Percentiles rank a stretch among this genome's conserved stretches.
Conservation (phyloP, 148 eudicot genomes). For the Rhododendron ferrugineum region DNA sequence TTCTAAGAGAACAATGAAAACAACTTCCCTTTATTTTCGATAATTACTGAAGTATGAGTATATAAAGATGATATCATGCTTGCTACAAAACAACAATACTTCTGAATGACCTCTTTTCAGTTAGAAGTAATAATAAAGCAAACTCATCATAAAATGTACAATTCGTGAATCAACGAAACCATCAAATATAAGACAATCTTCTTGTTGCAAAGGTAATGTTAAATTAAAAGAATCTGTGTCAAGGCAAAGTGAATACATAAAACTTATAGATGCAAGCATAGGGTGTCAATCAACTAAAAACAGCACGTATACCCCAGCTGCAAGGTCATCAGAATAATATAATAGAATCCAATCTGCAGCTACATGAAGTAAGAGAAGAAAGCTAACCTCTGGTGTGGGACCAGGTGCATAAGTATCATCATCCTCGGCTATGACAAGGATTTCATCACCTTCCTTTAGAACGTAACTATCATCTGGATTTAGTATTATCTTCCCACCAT, state of each 20-base stretch:
- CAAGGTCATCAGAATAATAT: neutral
- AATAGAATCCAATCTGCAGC: neutral
- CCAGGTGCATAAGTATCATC: slow-evolving; percentile 89
- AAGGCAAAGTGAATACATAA: neutral
- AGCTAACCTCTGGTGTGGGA: slow-evolving; percentile 56
- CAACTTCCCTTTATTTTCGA: neutral
- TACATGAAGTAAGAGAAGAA: slow-evolving; percentile 12
- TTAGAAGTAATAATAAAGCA: neutral
- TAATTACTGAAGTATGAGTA: neutral
- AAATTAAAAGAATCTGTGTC: neutral
- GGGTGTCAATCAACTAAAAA: neutral
- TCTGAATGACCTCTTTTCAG: neutral
- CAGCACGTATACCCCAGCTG: neutral
- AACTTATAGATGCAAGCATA: neutral
- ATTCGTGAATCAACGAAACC: neutral
- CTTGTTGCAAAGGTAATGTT: neutral
- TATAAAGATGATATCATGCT: neutral
- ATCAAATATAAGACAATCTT: neutral
- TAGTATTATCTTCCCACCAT: slow-evolving; percentile 70
- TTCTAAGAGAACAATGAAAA: neutral
- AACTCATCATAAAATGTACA: neutral
- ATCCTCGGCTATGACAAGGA: slow-evolving; percentile 94
- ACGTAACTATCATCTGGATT: slow-evolving; percentile 80
- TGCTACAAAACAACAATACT: neutral
- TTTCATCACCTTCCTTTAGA: slow-evolving; percentile 69